Base-by-base conservation (phyloP, 2,329 filamentous ascomycete genomes). In the Colletotrichum sp. region DNA sequence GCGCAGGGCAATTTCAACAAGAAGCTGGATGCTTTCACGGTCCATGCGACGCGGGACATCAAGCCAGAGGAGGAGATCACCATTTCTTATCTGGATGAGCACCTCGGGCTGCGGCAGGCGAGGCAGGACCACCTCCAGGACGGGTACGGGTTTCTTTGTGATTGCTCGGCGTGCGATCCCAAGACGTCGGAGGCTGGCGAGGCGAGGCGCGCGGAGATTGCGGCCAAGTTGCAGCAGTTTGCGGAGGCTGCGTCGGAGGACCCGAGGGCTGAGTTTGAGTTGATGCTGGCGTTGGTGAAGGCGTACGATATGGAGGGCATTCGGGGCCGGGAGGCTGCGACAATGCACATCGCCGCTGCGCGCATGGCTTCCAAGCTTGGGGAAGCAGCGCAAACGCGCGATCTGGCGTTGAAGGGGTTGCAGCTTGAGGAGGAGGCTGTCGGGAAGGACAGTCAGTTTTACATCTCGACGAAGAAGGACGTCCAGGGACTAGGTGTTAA, bases 31-130 rank as follows among this genome's bases (percentile, higher is more conserved):
- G 39, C 30, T 5, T 76, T 75, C 34, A 76, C 75, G 21, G 44
- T 76, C 24, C 72, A 76, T 26, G 71, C 75, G 18, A 75, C 63
- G 8, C 59, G 72, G 16, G 60, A 76, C 21, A 76, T 76, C 3
- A 16, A 26, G 13, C 16, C 13, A 2, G 75, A 75, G 6, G 75
- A 76, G 39, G 75, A 76, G 52, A 75, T 76, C 21, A 76, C 75
- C 24, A 76, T 76, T 3, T 76, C 75, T 15, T 76, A 76, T 63
- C 71, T 76, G 21, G 71, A 71, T 28, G 75, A 75, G 60, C 70
- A 76, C 24, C 44, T 76, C 6, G 64, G 70, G 6, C n/a, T 69
- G 26, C 34, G 49, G 12, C 28, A 66, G 6, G 24, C 66, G 4
- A 34, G 75, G 24, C 71, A 67, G 63, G 62, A 52, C 36, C 52